These are phyloP conservation scores for Penicillium salamii DNA, from an alignment of 495 filamentous ascomycete species.

Conservation along the genomic window DNA sequence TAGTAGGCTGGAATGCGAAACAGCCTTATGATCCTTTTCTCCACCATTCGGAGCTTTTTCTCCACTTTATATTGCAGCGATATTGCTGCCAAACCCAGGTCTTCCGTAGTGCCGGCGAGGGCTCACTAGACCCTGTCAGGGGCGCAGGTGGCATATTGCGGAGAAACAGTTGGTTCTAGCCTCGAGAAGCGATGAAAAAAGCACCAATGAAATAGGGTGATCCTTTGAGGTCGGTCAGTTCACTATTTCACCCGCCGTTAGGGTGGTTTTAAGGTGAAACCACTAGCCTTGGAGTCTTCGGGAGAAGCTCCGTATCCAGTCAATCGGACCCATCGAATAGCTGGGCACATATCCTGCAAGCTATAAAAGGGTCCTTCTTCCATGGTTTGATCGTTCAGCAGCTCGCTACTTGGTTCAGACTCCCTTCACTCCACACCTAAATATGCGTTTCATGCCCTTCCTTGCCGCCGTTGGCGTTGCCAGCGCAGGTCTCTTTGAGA, in stretches of 20 bases:
- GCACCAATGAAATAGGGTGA: slow-evolving; percentile 8
- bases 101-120: background rate
- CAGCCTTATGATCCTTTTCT: background rate
- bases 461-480: slow-evolving; percentile 6
- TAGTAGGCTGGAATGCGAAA: background rate
- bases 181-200: slow-evolving; percentile 1
- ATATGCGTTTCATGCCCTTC: slow-evolving; percentile 8
- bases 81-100: background rate
- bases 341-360: background rate
- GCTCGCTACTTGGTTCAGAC: too few species aligned
- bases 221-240: background rate
- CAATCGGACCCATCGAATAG: background rate
- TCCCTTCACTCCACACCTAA: too few species aligned
- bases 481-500: slow-evolving; percentile 4
- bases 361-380: too few species aligned
- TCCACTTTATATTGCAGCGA: background rate
- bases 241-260: background rate
- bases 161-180: background rate
- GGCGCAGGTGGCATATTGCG: background rate
- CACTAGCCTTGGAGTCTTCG: background rate
- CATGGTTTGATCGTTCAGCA: too few species aligned
- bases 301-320: background rate
- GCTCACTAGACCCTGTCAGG: background rate
- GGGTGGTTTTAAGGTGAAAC: slow-evolving; percentile 11
- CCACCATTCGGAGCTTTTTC: background rate